Evolutionary conservation across 495 filamentous ascomycete genomes (phyloP), one percentile per base, ranked within the genome.

Genomic region (Hypoxylon subgilvum): DNA sequence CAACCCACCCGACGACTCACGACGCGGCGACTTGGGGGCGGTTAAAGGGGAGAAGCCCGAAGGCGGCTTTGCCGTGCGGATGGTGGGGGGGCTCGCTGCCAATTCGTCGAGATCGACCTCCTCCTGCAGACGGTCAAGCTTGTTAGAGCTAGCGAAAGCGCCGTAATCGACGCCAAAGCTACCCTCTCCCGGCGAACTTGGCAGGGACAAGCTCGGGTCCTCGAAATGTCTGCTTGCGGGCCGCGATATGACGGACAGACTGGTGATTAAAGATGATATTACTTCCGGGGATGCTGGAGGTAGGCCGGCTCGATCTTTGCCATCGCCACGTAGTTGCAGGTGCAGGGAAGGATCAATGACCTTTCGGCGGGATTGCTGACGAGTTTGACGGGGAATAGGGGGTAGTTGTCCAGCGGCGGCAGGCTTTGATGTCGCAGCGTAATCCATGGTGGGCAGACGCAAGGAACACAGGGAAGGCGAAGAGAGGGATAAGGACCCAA

Each of bases 191-290:
- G 77, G 74, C 2, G 77, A 80, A 7, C 74, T 74, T n/a, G 79
- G 74, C 12, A 73, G 67, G 27, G 81, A 81, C 36, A 77, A 67
- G 44, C 71, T 79, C 22, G 78, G 75, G 66, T 74, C 81, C 43
- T 93, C 89, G 67, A 92, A 91, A 71, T 89, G 86, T 32, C 82
- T 80, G 65, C 82, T 86, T 55, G 87, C 79, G 17, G 90, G 88
- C 40, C 83, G 79, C 0, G 91, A 92, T 58, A 97, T 95, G 68
- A 87, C 84, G 14, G 90, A 91, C 13, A 98, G 83, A 3, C 92
- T 94, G 44, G 91, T 92, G 71, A 98, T 96, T 44, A 98, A 79
- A 31, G 89, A 91, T 43, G 89, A 92, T 57, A 98, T 97, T 41
- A 98, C 89, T 72, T 96, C 92, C 19, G 94, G 91, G 10, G 92